Evolutionary conservation across 345 rosid genomes (phyloP), one percentile per base, ranked within the genome.

Genomic region (Eucalyptus sp.): DNA sequence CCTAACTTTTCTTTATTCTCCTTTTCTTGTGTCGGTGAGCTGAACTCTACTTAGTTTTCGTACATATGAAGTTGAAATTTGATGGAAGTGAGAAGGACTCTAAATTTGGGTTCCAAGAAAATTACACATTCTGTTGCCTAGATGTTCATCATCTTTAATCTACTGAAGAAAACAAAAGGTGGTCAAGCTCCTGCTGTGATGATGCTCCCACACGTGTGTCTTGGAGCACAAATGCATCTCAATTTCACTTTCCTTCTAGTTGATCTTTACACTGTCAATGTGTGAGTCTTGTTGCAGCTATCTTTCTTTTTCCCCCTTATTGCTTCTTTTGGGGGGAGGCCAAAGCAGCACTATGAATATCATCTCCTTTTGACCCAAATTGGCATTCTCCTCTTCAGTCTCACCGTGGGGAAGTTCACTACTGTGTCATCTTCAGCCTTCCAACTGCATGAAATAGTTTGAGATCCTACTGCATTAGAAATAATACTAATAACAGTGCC

Each of bases 371-470:
- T 93, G 89, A 98, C 95, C 98, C 99, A 94, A 89, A 97, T 90
- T 37, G 99, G 99, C 97, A 97, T 89, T 89, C 94, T 94, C 87
- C 93, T 95, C 94, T 95, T 97, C 98, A 96, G 93, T 91, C 98
- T 95, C 46, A 95, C 99, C 5, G 99, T 98, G 9, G 99, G 99
- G 87, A 98, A 98, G 92, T 96, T 94, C 80, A 96, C 93, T n/a
- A 97, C 90, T 20, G 94, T 94, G 84, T 98, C 99, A 68, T 95
- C 96, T 91, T 97, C 98, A 62, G 97, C 97, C 87, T 89, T 92
- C 99, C 99, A 98, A 90, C 99, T 97, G 92, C 93, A 93, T 52
- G 48, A 9, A 31, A 27, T 64, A 52, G 51, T 41, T 20, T 15
- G 33, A n/a, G 22, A 50, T 29, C 49, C 49, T 33, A 5, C 29